Percentiles rank a stretch among this genome's conserved stretches.
Evolutionary conservation across 495 filamentous ascomycete species (phyloP).

Genomic region (Chaetomium fimeti): DNA sequence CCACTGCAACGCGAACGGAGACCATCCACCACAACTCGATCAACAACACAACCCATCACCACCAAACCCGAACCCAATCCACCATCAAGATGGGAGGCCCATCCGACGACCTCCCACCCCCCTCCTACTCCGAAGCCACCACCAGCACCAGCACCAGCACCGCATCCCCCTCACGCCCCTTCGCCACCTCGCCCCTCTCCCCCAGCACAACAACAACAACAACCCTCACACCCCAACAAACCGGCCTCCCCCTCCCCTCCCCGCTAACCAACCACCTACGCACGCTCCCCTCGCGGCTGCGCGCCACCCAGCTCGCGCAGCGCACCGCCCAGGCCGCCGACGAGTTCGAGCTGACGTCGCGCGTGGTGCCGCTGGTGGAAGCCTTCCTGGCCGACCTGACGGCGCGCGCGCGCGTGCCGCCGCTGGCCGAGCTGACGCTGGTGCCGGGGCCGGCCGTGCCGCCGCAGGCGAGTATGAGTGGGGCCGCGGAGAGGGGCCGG

Average conservation of each 20-base stretch:
- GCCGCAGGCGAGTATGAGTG: conserved; percentile 37
- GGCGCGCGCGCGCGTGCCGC: not conserved
- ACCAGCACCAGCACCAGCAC: conserved; percentile 1
- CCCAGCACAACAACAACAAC: conserved; percentile 5
- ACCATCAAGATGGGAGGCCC: conserved; percentile 2
- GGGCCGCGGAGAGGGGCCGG: conserved; percentile 36
- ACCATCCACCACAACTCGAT: not conserved
- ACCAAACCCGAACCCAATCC: not conserved
- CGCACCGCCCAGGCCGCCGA: conserved; percentile 32
- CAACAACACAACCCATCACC: conserved; percentile 14
- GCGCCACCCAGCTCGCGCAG: conserved; percentile 33
- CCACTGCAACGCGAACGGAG: no score
- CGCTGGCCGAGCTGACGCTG: conserved; percentile 40
- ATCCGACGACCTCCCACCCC: conserved; percentile 31
- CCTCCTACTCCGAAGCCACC: conserved; percentile 38
- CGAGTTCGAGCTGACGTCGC: conserved; percentile 38
- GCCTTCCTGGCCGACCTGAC: conserved; percentile 40
- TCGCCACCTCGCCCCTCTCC: not conserved
- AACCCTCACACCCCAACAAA: not conserved
- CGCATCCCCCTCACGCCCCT: not conserved
- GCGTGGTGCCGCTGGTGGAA: conserved; percentile 40
- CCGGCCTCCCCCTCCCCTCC: conserved; percentile 28
- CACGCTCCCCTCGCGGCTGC: conserved; percentile 42
- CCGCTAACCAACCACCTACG: conserved; percentile 42
- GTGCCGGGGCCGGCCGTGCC: conserved; percentile 42